Conservation (phyloP, 2,329 filamentous ascomycete species). For the Neofusicoccum sp. region DNA sequence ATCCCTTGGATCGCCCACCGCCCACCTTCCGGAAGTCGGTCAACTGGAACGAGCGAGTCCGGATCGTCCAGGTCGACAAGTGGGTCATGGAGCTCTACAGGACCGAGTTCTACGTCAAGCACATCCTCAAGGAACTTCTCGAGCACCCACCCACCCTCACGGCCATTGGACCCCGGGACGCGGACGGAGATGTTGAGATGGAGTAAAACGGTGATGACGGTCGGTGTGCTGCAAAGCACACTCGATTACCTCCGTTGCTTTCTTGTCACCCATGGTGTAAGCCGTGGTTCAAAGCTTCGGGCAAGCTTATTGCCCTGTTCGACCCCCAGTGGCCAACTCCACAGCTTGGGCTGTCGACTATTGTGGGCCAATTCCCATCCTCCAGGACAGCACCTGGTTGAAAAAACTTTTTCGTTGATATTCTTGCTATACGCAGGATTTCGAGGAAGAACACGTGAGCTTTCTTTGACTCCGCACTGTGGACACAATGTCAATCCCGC, state of each 20-base stretch:
- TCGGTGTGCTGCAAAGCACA: too few species aligned
- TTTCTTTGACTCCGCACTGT: too few species aligned
- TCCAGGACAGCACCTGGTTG: not conserved
- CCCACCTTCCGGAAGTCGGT: not conserved
- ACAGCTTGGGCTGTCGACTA: too few species aligned
- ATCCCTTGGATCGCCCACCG: not conserved
- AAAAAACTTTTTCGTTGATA: not conserved
- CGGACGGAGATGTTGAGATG: constrained; percentile 1
- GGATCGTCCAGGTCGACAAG: not conserved
- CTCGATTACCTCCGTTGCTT: not conserved
- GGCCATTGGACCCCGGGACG: not conserved
- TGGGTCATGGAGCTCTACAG: not conserved
- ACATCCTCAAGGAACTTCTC: not conserved
- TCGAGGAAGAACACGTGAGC: not conserved
- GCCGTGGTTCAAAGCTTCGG: too few species aligned
- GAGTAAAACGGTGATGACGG: too few species aligned
- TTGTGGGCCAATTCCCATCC: not conserved
- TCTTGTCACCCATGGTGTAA: not conserved
- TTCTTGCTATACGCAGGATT: not conserved
- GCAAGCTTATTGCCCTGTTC: too few species aligned
- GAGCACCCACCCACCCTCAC: not conserved
- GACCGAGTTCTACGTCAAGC: not conserved
- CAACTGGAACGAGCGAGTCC: not conserved
- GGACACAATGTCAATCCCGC: too few species aligned
- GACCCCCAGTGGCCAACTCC: too few species aligned